Base-by-base conservation (phyloP, 345 rosid species). In the Gynandropsis gynandra region DNA sequence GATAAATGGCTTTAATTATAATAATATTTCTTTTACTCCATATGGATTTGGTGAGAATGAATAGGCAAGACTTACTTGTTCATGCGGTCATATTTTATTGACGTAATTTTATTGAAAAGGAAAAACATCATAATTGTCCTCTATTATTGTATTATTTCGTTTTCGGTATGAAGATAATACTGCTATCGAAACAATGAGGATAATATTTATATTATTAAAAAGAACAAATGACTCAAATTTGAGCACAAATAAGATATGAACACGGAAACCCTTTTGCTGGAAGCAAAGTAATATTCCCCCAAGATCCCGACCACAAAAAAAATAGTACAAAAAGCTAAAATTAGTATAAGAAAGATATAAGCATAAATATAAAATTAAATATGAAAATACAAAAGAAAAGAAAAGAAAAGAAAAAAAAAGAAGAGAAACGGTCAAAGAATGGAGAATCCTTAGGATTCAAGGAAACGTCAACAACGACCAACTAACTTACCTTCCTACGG, bases 401-500 rank as follows among this genome's bases (percentile, higher is more conserved):
- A 56, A 21, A 27, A 40, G 37, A 12, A 47, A 62, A 33, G 15
- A 49, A 8, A 36, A 34, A 33, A 4, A 39, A 14, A 50, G 29
- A 29, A 13, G 50, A 33, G 19, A 1, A 0, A 32, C 6, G 11
- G 70, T 52, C 60, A 58, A 58, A 65, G 70, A 65, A 10, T 37
- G 59, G 52, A 65, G 7, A 50, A 58, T 65, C 64, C 54, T 58
- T 7, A 51, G 39, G 64, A 51, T 20, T 62, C 19, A 40, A 47
- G 43, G 49, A 55, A 44, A 57, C 63, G 64, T 65, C 59, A 58
- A 40, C 64, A 40, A 65, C 70, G 59, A 58, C 70, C 60, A 65
- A 65, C 70, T 46, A 58, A 65, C 70, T 58, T 65, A 58, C 64
- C 69, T 65, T 58, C 69, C 69, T 9, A 4, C 63, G 4, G 29